A percentile compares a stretch with the other conserved stretches of the same genome.
Evolutionary conservation across 2,329 filamentous ascomycete genomes (phyloP).

Genomic region (Fusarium coicis): DNA sequence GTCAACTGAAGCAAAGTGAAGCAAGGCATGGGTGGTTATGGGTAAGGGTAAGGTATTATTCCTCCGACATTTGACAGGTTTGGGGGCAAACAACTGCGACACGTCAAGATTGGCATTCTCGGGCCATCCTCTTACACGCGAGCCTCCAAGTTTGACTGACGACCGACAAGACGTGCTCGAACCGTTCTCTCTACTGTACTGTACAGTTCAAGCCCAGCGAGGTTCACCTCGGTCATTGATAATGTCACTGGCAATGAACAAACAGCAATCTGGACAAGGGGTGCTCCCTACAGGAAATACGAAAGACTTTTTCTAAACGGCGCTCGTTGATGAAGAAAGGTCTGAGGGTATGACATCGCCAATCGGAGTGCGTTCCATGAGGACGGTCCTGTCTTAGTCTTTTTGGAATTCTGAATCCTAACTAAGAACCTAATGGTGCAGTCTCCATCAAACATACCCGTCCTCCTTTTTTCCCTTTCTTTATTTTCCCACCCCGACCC

Average conservation of each 20-base stretch:
- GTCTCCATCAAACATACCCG: background rate
- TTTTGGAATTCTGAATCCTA: conserved; percentile 23
- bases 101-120: conserved; percentile 22
- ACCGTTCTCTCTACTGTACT: background rate
- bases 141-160: conserved; percentile 5
- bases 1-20: background rate
- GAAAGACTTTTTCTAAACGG: conserved; percentile 24
- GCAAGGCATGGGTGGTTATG: background rate
- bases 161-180: background rate
- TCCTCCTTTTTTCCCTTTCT: conserved; percentile 18
- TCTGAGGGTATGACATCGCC: conserved; percentile 27
- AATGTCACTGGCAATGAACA: conserved; percentile 9
- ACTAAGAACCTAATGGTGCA: background rate
- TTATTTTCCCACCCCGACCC: conserved; percentile 10
- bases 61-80: conserved; percentile 36
- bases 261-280: conserved; percentile 30
- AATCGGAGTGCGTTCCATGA: conserved; percentile 44
- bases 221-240: background rate
- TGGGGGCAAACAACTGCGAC: conserved; percentile 19
- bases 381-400: conserved; percentile 40
- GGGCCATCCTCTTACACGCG: conserved; percentile 15
- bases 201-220: background rate
- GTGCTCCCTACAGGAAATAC: conserved; percentile 17
- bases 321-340: conserved; percentile 25
- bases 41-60: conserved; percentile 13